Evolutionary conservation across 1,284 basidiomycete species (phyloP).

Genomic region (Caloboletus firmus): DNA sequence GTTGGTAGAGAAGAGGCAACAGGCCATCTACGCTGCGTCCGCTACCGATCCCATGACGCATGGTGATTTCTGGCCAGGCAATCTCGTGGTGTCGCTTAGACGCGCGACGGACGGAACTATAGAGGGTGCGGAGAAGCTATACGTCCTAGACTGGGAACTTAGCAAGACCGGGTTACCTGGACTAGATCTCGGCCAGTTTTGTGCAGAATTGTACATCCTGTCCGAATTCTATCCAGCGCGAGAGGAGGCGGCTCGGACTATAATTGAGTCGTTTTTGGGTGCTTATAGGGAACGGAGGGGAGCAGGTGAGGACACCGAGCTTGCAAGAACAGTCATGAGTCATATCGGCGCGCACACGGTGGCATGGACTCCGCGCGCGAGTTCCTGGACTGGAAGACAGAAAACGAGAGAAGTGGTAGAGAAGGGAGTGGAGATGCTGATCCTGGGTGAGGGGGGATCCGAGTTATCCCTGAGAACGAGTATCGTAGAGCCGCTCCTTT

Average conservation of each 20-base stretch:
- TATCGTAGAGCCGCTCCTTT: slow-evolving; percentile 31
- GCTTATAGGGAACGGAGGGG: slow-evolving; percentile 39
- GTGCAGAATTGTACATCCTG: slow-evolving; percentile 54
- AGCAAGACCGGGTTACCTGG: slow-evolving; percentile 51
- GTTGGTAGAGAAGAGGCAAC: slow-evolving; percentile 37
- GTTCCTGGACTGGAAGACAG: slow-evolving; percentile 46
- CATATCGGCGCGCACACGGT: slow-evolving; percentile 54
- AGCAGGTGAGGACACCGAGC: slow-evolving; percentile 17
- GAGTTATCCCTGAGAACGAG: slow-evolving; percentile 32
- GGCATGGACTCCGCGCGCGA: slow-evolving; percentile 43
- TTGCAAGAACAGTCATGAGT: slow-evolving; percentile 36
- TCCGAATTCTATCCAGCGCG: slow-evolving; percentile 44
- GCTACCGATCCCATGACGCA: slow-evolving; percentile 36
- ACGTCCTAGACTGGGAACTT: slow-evolving; percentile 62
- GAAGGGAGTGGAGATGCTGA: slow-evolving; percentile 46
- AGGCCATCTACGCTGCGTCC: slow-evolving; percentile 38
- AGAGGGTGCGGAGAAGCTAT: slow-evolving; percentile 40
- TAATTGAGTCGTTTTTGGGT: slow-evolving; percentile 43
- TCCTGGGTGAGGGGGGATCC: slow-evolving; percentile 38
- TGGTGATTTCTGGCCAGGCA: slow-evolving; percentile 70
- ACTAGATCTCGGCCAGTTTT: slow-evolving; percentile 59
- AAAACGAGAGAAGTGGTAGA: slow-evolving; percentile 46
- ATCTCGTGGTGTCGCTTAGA: slow-evolving; percentile 45
- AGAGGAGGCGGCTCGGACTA: slow-evolving; percentile 32
- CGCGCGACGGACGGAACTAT: slow-evolving; percentile 20